Conservation (phyloP, 768 basidiomycete species). For the Crassisporium funariophilum region DNA sequence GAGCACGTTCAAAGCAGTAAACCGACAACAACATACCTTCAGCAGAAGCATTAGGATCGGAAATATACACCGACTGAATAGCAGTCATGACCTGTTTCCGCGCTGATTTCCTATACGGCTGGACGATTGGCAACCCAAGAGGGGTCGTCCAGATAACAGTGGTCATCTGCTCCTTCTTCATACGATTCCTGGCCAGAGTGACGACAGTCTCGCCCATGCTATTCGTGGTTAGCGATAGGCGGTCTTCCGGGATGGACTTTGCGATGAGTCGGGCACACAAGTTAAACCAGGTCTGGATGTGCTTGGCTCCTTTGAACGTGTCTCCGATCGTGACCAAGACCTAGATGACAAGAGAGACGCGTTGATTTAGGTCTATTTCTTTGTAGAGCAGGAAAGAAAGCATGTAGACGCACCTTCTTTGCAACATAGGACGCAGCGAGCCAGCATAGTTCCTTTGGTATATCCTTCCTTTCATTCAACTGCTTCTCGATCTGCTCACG, state of each 20-base stretch:
- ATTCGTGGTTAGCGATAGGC: slow-evolving; percentile 49
- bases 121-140: slow-evolving; percentile 92
- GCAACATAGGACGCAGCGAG: slow-evolving; percentile 77
- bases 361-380: neutral
- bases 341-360: slow-evolving; percentile 28
- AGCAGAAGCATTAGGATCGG: slow-evolving; percentile 77
- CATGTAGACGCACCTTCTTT: slow-evolving; percentile 51
- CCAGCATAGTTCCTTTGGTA: slow-evolving; percentile 77
- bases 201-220: slow-evolving; percentile 18
- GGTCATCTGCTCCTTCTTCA: slow-evolving; percentile 92
- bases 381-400: neutral
- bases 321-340: slow-evolving; percentile 85
- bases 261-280: slow-evolving; percentile 81
- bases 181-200: too few species aligned
- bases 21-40: slow-evolving; percentile 46
- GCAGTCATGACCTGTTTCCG: slow-evolving; percentile 84
- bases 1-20: neutral
- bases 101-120: slow-evolving; percentile 87
- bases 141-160: slow-evolving; percentile 96
- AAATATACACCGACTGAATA: slow-evolving; percentile 86
- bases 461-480: slow-evolving; percentile 72
- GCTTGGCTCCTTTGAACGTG: slow-evolving; percentile 89
- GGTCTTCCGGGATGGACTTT: slow-evolving; percentile 78
- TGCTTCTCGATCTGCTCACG: slow-evolving; percentile 93
- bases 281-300: slow-evolving; percentile 91